Evolutionary conservation across 129 eudicot species (phyloP).

Genomic region (Ambrosia artemisiifolia): DNA sequence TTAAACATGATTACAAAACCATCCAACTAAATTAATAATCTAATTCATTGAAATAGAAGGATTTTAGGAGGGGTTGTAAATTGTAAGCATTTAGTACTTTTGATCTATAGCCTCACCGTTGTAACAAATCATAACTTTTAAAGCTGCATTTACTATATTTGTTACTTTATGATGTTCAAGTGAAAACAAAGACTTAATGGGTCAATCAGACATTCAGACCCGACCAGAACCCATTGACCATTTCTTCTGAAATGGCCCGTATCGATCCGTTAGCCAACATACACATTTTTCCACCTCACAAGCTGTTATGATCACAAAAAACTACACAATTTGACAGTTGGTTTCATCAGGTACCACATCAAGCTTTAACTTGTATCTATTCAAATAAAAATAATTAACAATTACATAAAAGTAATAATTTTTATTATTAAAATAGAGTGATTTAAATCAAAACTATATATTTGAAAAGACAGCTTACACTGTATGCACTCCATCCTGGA

Average conservation of each 20-base stretch:
- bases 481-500: constrained; percentile 81
- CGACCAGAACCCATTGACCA: not conserved
- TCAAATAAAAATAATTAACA: not conserved
- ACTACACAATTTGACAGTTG: not conserved
- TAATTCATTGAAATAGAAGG: too few species aligned
- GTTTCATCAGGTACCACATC: not conserved
- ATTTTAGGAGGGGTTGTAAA: too few species aligned
- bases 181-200: not conserved
- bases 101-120: too few species aligned
- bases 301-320: not conserved
- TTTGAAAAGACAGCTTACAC: too few species aligned
- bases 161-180: too few species aligned
- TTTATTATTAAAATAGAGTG: too few species aligned
- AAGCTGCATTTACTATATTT: too few species aligned
- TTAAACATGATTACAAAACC: too few species aligned
- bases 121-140: not conserved
- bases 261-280: not conserved
- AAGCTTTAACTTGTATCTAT: not conserved
- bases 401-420: too few species aligned
- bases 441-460: too few species aligned
- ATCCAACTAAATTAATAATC: too few species aligned
- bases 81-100: too few species aligned
- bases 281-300: not conserved
- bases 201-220: not conserved
- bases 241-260: not conserved